These are phyloP conservation scores for Leptographium wingfieldii DNA, from an alignment of 2,329 filamentous ascomycete genomes.

Conservation along the genomic window DNA sequence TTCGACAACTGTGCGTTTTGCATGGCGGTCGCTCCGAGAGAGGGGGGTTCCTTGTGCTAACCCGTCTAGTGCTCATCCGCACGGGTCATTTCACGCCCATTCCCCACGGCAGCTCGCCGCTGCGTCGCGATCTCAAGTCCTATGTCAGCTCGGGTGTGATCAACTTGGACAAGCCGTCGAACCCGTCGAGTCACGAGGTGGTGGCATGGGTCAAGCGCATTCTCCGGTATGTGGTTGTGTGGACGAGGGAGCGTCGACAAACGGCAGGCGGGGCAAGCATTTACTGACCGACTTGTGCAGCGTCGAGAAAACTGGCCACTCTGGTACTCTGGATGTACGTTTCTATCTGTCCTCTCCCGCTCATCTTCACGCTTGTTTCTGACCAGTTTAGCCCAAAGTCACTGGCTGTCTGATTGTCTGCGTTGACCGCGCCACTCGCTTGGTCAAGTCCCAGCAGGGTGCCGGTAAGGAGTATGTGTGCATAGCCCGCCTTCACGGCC, in stretches of 20 bases:
- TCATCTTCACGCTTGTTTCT: neutral
- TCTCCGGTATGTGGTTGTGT: constrained; percentile 48
- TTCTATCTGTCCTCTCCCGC: neutral
- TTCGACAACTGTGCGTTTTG: constrained; percentile 64
- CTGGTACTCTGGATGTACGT: constrained; percentile 70
- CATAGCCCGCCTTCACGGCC: constrained; percentile 90
- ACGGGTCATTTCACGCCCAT: constrained; percentile 97
- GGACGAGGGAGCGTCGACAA: neutral
- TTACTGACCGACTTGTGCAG: constrained; percentile 26
- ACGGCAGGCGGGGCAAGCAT: neutral
- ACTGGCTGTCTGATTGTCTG: constrained; percentile 35
- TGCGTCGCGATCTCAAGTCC: constrained; percentile 90
- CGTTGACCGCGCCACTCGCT: constrained; percentile 89
- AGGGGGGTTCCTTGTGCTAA: constrained; percentile 1
- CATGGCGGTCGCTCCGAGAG: neutral
- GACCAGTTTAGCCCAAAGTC: constrained; percentile 56
- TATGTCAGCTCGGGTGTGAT: constrained; percentile 97
- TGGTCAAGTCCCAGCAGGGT: constrained; percentile 98
- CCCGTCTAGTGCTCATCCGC: constrained; percentile 62
- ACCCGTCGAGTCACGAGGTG: constrained; percentile 96
- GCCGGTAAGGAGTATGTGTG: constrained; percentile 99
- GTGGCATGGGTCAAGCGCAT: constrained; percentile 99
- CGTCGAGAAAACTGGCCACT: constrained; percentile 95
- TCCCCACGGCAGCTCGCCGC: constrained; percentile 77
- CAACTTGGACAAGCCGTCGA: constrained; percentile 95